These are phyloP conservation scores for Carex littledalei DNA, from an alignment of 176 grass and related monocot species.

Conservation along the genomic window DNA sequence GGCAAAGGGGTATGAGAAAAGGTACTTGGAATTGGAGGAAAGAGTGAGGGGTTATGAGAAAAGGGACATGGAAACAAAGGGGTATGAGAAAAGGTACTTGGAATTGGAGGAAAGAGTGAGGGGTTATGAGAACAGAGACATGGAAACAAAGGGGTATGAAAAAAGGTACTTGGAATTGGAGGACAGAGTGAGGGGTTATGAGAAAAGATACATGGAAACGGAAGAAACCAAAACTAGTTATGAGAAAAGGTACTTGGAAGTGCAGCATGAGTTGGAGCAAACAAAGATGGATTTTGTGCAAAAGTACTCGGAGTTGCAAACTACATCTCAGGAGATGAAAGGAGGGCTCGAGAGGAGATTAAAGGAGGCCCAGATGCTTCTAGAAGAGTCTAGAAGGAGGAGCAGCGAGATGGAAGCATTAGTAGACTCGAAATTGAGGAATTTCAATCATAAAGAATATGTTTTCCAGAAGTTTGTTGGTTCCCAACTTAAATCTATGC, in stretches of 20 bases:
- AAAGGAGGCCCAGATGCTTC: conserved; percentile 26
- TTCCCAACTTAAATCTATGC: conserved; percentile 23
- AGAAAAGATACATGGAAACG: background rate
- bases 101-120: background rate
- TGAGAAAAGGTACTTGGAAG: conserved; percentile 13
- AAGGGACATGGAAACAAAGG: background rate
- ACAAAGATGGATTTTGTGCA: conserved; percentile 1
- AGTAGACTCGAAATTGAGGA: conserved; percentile 15
- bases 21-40: conserved; percentile 5
- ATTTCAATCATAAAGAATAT: conserved; percentile 21
- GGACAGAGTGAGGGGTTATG: background rate
- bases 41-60: background rate
- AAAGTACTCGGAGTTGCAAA: conserved; percentile 9
- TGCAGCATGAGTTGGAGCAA: conserved; percentile 13
- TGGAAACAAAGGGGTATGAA: background rate
- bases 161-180: conserved; percentile 5
- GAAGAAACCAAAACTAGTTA: background rate
- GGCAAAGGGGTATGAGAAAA: conserved; percentile 1
- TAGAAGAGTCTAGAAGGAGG: conserved; percentile 25
- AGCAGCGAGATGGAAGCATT: conserved; percentile 7
- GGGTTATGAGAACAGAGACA: background rate
- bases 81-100: conserved; percentile 8
- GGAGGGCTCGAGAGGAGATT: conserved; percentile 19
- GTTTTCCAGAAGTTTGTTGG: conserved; percentile 19
- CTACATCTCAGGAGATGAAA: background rate